Percentiles rank a stretch among this genome's conserved stretches.
These are phyloP conservation scores for Coelastrella sp. DNA, from an alignment of 139 green algal species.

Conservation along the genomic window DNA sequence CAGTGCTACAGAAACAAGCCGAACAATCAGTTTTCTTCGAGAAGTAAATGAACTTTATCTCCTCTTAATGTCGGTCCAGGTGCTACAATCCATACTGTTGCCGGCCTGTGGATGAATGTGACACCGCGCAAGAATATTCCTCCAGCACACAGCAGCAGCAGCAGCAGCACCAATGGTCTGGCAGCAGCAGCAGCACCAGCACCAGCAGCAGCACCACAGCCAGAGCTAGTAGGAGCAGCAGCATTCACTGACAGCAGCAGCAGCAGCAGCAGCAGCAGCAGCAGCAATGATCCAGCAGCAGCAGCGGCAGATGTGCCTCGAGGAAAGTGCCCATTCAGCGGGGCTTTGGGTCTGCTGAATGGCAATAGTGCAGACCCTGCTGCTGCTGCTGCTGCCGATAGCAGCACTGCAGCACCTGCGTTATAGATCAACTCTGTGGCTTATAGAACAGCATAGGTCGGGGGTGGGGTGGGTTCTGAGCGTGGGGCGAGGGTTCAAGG, in stretches of 20 bases:
- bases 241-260: slow-evolving; percentile 13
- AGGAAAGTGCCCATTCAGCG: slow-evolving; percentile 38
- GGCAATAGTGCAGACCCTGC: neutral
- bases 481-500: no score
- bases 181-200: slow-evolving; percentile 16
- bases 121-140: slow-evolving; percentile 42
- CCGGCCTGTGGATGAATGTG: slow-evolving; percentile 76
- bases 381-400: slow-evolving; percentile 1
- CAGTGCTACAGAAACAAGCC: no score
- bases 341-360: slow-evolving; percentile 5
- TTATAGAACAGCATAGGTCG: no score
- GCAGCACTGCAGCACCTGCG: neutral
- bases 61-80: slow-evolving; percentile 52
- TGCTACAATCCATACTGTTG: slow-evolving; percentile 91
- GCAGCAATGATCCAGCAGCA: no score
- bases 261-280: neutral
- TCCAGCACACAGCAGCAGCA: slow-evolving; percentile 29
- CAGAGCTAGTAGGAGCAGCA: slow-evolving; percentile 17
- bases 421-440: no score
- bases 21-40: no score
- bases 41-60: no score
- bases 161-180: slow-evolving; percentile 8
- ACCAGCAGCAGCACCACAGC: neutral
- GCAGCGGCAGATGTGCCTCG: neutral
- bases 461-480: no score